phyloP scores from a whole-genome alignment of 2,329 filamentous ascomycete genomes.

The Didymella arachidicola region DNA sequence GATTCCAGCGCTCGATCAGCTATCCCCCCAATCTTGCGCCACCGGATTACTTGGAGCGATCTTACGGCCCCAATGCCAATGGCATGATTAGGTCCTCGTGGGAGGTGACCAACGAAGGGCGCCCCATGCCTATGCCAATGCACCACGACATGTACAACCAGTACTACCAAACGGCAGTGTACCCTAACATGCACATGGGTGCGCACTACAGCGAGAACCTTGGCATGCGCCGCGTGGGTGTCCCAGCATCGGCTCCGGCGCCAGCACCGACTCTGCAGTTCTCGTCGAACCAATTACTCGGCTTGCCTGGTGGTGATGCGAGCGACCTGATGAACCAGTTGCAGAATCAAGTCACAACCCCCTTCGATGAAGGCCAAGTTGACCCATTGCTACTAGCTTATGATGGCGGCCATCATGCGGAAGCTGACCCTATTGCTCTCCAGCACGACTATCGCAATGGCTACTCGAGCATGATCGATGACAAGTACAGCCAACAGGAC shows the following conservation, averaged over 20 bases:
- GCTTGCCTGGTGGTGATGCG: constrained; percentile 51
- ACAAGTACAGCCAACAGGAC: constrained; percentile 39
- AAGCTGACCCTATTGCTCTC: constrained; percentile 30
- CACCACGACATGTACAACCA: constrained; percentile 55
- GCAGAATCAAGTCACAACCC: constrained; percentile 38
- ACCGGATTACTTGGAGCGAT: constrained; percentile 38
- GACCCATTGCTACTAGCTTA: constrained; percentile 55
- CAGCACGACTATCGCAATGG: constrained; percentile 40
- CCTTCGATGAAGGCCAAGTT: constrained; percentile 48
- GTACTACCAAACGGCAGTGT: constrained; percentile 61
- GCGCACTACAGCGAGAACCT: constrained; percentile 47
- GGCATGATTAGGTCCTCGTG: constrained; percentile 59
- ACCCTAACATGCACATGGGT: constrained; percentile 48
- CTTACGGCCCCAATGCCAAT: constrained; percentile 38
- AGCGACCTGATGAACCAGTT: constrained; percentile 49
- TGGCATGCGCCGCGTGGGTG: constrained; percentile 53
- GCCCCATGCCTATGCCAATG: constrained; percentile 54
- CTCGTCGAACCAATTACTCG: constrained; percentile 46
- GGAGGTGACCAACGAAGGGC: constrained; percentile 61
- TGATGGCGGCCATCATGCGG: constrained; percentile 34
- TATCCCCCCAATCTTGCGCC: constrained; percentile 37
- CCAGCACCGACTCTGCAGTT: constrained; percentile 37
- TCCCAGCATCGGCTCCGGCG: constrained; percentile 24
- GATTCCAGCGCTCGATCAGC: constrained; percentile 36
- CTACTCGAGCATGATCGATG: constrained; percentile 44